phyloP scores from a whole-genome alignment of 2,329 filamentous ascomycete species.

The Ramularia collo-cygni region DNA sequence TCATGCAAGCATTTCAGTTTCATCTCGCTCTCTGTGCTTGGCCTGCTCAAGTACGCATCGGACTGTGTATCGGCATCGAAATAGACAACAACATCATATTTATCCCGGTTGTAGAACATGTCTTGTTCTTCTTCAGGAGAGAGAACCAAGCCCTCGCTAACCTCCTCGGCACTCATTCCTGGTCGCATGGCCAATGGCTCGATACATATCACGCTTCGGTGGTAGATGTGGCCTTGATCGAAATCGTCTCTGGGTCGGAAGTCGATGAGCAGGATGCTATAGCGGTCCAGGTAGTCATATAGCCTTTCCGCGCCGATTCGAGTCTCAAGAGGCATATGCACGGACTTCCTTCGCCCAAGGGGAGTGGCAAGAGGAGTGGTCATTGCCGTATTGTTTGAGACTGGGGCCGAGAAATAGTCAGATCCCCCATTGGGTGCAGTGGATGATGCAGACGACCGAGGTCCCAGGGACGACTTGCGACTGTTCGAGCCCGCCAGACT shows the following conservation, averaged over 20 bases:
- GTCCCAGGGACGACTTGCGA: constrained; percentile 46
- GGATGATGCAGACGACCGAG: constrained; percentile 28
- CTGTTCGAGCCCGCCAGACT: constrained; percentile 50
- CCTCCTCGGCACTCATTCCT: constrained; percentile 57
- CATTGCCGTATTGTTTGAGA: constrained; percentile 19
- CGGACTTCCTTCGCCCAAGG: constrained; percentile 34
- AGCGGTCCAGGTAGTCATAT: constrained; percentile 61
- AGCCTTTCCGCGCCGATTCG: constrained; percentile 65
- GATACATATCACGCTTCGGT: constrained; percentile 77
- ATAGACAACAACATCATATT: constrained; percentile 82
- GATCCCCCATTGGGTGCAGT: constrained; percentile 33
- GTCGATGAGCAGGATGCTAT: constrained; percentile 73
- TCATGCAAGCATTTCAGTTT: constrained; percentile 68
- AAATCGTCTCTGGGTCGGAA: constrained; percentile 73
- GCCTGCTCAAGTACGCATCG: constrained; percentile 48
- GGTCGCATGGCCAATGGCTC: constrained; percentile 72
- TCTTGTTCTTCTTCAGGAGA: constrained; percentile 67
- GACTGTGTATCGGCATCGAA: constrained; percentile 68
- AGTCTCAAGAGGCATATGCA: constrained; percentile 48
- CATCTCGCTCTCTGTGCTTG: constrained; percentile 33
- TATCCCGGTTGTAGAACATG: constrained; percentile 64
- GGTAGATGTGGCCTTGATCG: constrained; percentile 82
- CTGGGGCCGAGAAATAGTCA: constrained; percentile 34
- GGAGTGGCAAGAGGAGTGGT: constrained; percentile 10
- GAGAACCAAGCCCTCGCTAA: constrained; percentile 62